Evolutionary conservation across 2,329 filamentous ascomycete genomes (phyloP), one percentile per base, ranked within the genome.

Genomic region (Juglanconis oblonga): DNA sequence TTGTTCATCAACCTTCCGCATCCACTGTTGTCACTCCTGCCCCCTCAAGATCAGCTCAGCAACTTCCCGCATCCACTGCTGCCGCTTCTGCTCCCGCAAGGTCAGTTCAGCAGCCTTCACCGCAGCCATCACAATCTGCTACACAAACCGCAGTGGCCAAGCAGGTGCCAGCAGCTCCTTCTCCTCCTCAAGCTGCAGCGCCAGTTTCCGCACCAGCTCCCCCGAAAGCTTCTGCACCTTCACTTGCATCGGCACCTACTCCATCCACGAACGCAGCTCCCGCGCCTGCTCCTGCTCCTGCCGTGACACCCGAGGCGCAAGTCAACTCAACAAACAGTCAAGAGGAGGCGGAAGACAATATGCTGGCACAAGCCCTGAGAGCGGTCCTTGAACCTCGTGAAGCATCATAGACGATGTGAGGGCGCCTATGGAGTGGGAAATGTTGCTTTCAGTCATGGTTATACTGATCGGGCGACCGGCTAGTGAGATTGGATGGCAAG

Each of bases 131-230:
- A 14, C 29, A 49, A 57, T 38, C 55, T 42, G 36, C 64, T 44
- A 47, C 59, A 57, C 24, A 64, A 57, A 49, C 40, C 36, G 38
- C 64, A 65, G 59, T 32, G 48, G 6, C 57, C 29, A 52, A 47
- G 40, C 51, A 53, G 17, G 11, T n/a, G n/a, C n/a, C 64, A 58
- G 31, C 63, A 57, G 42, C 61, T 49, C 45, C 64, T 50, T 40
- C 8, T 58, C 36, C 58, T 52, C 33, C 31, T 47, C 10, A 24
- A 56, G n/a, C 52, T 42, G n/a, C 62, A 49, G 47, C 5, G 59
- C 45, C 57, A 49, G 40, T 31, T 40, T 13, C 64, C 52, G 45
- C 57, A 51, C 51, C 62, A 65, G 44, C 52, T 44, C 13, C 38
- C n/a, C 47, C 56, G 32, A 5, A 62, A 59, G 48, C 59, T 47